Base-by-base conservation (phyloP, 2,329 filamentous ascomycete genomes). In the Paraconiothyrium sp. region DNA sequence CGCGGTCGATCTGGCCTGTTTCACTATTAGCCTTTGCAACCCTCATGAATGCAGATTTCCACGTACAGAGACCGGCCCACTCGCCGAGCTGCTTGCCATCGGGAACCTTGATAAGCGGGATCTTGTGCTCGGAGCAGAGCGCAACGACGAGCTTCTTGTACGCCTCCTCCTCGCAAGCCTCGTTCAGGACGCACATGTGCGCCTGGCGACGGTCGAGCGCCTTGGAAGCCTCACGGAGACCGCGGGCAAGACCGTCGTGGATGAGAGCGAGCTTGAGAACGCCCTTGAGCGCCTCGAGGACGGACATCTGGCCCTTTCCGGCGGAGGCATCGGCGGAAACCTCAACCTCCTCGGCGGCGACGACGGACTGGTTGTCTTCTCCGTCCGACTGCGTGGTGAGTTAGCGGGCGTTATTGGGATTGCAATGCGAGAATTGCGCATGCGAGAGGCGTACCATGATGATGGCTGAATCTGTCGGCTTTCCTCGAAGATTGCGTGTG, bases 101-200 rank as follows among this genome's bases (percentile, higher is more conserved):
- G 75, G 94, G 94, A 70, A 99, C 95, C 92, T 99, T 98, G 90
- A 99, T 99, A 78, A 99, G 87, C 72, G 95, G 95, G 79, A 99
- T 99, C 90, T 97, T 97, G 88, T 99, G 95, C 90, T 99, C 95
- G 70, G 91, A 92, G 92, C 95, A 99, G 66, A 99, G 92, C 68
- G 95, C 95, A 76, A 98, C 92, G 78, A 99, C 94, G 73, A 99
- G 90, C 92, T 99, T 99, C 93, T 99, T 99, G 90, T 99, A 99
- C 74, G 95, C 94, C 86, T 99, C 95, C 90, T 99, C 95, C 88
- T 99, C 95, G 88, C 95, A 99, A 74, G 92, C 91, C 90, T 99
- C 95, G 90, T 99, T 99, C 78, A 99, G 90, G 75, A 99, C 95
- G 84, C 95, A 99, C 94, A 99, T 98, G 88, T 99, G 95, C 65